A percentile compares a stretch with the other conserved stretches of the same genome.
Evolutionary conservation across 2,329 filamentous ascomycete species (phyloP).

Genomic region (Aspergillus floridensis): DNA sequence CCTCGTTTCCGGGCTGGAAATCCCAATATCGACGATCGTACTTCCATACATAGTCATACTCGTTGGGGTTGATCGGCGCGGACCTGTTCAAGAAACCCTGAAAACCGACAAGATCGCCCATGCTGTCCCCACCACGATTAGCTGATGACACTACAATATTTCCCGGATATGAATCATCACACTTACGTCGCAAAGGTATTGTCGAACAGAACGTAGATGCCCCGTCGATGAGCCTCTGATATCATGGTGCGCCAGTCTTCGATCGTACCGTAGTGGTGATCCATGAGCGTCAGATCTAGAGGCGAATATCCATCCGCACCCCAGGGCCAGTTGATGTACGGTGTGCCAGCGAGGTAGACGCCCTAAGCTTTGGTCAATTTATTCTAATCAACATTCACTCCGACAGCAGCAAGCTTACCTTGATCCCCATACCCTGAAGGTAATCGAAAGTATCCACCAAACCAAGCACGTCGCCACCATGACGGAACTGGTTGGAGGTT

Average conservation of each 20-base stretch:
- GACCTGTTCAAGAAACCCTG: constrained; percentile 40
- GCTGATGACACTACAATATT: not conserved
- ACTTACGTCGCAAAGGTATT: constrained; percentile 61
- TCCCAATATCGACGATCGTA: constrained; percentile 54
- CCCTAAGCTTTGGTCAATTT: constrained; percentile 37
- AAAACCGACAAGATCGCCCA: constrained; percentile 60
- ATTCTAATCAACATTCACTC: too few species aligned
- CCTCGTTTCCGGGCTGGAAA: constrained; percentile 54
- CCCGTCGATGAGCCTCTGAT: constrained; percentile 56
- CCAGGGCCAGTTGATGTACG: constrained; percentile 64
- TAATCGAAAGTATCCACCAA: constrained; percentile 61
- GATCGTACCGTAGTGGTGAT: constrained; percentile 60
- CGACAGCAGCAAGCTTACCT: constrained; percentile 36
- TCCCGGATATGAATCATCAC: not conserved
- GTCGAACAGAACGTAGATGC: constrained; percentile 64
- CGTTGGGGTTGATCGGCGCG: constrained; percentile 53
- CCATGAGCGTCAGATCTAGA: constrained; percentile 60
- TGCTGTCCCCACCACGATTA: not conserved
- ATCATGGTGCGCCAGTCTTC: constrained; percentile 56
- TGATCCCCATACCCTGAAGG: constrained; percentile 62
- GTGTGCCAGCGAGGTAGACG: constrained; percentile 60
- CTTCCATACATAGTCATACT: constrained; percentile 60
- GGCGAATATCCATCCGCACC: constrained; percentile 58
- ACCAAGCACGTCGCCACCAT: constrained; percentile 59
- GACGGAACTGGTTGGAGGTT: constrained; percentile 59